Base-by-base conservation (phyloP, 2,329 filamentous ascomycete genomes). In the Stromatinia cepivora region DNA sequence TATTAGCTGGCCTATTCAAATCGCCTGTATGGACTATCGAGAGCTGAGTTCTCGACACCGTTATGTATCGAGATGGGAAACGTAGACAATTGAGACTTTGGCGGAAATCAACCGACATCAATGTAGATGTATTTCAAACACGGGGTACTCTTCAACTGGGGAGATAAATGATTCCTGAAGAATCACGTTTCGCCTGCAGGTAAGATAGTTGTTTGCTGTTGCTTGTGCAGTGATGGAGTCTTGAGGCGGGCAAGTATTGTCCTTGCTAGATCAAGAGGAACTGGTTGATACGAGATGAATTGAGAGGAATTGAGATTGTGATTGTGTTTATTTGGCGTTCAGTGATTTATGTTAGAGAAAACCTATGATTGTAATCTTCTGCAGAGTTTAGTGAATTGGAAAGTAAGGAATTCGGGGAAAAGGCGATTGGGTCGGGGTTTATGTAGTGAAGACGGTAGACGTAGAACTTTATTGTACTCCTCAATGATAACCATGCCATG, bases 61-160 rank as follows among this genome's bases (percentile, higher is more conserved):
- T 82, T 78, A 82, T 80, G 80, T 85, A 82, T 81, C 84, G 82
- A 82, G 83, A 82, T 73, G 84, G 84, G 76, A 84, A 85, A 71
- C 84, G 83, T 76, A 86, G 78, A 71, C 83, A 85, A 75, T 83
- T 82, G 72, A 84, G 81, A 73, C 82, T 83, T 79, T 81, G 80
- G 79, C 84, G 84, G 78, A 83, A 79, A 80, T 85, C 84, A 85
- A 85, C 84, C 84, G 84, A 86, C 84, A 86, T 86, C 84, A 85
- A 85, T 77, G 73, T 78, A 68, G 73, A 75, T 73, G 64, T 75
- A 73, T 63, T 39, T 45, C 54, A 66, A 66, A 57, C 58, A 69
- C 66, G 53, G 62, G 28, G 39, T 63, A 62, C 17, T 63, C 20
- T 53, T 68, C 45, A 62, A 34, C 22, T 42, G 25, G 39, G 46